Conservation (phyloP, 441 rosid genomes). For the Sinapis alba region DNA sequence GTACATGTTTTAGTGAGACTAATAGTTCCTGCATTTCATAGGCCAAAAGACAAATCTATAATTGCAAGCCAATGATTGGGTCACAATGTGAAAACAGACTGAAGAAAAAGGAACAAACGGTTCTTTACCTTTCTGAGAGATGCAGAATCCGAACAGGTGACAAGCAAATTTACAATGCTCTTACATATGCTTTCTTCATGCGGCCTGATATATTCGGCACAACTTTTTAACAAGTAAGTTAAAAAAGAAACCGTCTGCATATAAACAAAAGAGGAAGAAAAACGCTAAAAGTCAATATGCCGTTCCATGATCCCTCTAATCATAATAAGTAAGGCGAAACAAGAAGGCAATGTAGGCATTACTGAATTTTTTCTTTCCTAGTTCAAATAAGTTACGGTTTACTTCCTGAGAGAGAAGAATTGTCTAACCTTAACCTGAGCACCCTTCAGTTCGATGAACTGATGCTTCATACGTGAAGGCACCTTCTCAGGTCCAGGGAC, state of each 20-base stretch:
- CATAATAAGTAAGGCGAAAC: background rate
- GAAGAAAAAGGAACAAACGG: conserved; percentile 14
- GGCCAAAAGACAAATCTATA: conserved; percentile 25
- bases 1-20: conserved; percentile 94
- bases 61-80: conserved; percentile 16
- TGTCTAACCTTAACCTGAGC: conserved; percentile 95
- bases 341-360: conserved; percentile 12
- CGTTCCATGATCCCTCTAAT: conserved; percentile 9
- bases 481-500: conserved; percentile 93
- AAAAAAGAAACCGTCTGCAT: conserved; percentile 98
- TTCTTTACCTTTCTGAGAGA: conserved; percentile 83
- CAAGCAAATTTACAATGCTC: conserved; percentile 97
- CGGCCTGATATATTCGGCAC: conserved; percentile 90
- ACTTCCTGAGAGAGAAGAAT: conserved; percentile 7
- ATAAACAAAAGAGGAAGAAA: conserved; percentile 32
- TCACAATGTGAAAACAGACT: conserved; percentile 13
- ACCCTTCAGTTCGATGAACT: conserved; percentile 90
- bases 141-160: conserved; percentile 94
- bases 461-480: conserved; percentile 74
- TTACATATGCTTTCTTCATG: conserved; percentile 96
- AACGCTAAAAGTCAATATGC: conserved; percentile 27
- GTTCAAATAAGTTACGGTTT: background rate
- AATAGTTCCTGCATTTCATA: conserved; percentile 79
- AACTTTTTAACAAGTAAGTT: conserved; percentile 95
- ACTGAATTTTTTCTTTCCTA: background rate